These are phyloP conservation scores for Corylus heterophylla DNA, from an alignment of 306 rosid genomes.

Conservation along the genomic window DNA sequence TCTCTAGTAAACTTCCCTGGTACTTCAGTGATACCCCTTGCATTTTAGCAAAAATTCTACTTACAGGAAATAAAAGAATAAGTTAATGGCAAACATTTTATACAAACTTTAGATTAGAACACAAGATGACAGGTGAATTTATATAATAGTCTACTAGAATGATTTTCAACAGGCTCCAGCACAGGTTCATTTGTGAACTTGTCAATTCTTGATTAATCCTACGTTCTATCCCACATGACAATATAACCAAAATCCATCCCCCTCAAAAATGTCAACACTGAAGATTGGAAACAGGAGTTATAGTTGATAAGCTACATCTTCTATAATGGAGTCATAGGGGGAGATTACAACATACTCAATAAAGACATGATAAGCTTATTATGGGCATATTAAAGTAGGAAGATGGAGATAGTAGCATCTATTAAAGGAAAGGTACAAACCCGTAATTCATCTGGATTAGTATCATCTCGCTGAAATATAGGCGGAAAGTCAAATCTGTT, in stretches of 20 bases:
- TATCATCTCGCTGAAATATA: constrained; percentile 78
- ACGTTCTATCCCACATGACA: background rate
- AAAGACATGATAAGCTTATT: background rate
- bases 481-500: constrained; percentile 88
- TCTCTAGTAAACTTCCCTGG: background rate
- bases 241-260: background rate
- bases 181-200: background rate
- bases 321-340: background rate
- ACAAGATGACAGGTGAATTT: background rate
- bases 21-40: background rate
- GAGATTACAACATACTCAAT: background rate
- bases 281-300: background rate
- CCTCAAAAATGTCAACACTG: background rate
- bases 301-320: background rate
- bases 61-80: background rate
- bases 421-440: constrained; percentile 49
- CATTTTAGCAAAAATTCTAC: background rate
- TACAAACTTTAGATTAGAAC: background rate
- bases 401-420: background rate
- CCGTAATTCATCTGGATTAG: constrained; percentile 79
- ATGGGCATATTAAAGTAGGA: background rate
- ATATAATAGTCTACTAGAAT: background rate
- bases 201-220: background rate
- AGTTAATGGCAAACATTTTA: background rate
- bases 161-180: background rate